Evolutionary conservation across 73 alveolate genomes (phyloP).

Genomic region (Uronychia setigera): DNA sequence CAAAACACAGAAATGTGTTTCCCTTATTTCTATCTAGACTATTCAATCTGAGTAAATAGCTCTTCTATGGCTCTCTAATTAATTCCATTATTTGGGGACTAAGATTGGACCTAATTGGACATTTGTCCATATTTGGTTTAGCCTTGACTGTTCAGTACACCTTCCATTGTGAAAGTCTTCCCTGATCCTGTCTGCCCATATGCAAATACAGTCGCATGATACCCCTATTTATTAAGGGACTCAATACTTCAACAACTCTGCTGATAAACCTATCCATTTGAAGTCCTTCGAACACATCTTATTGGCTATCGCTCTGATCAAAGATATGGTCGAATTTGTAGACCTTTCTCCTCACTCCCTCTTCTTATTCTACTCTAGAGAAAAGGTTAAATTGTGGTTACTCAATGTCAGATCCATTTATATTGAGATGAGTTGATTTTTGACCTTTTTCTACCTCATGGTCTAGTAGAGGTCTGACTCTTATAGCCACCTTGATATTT

Average conservation of each 20-base stretch:
- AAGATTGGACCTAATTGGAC: too few species aligned
- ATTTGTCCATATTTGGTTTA: conserved; percentile 24
- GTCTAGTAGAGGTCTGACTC: conserved; percentile 55
- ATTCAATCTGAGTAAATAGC: conserved; percentile 13
- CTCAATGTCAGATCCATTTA: not conserved
- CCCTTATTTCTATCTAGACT: not conserved
- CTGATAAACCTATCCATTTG: conserved; percentile 11
- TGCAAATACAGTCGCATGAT: conserved; percentile 57
- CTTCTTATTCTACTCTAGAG: not conserved
- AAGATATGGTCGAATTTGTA: conserved; percentile 37
- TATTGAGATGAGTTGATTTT: not conserved
- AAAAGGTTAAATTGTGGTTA: not conserved
- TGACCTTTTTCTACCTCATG: conserved; percentile 28
- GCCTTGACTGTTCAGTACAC: conserved; percentile 6
- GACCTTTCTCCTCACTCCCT: conserved; percentile 21
- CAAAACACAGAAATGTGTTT: conserved; percentile 48
- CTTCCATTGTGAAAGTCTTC: conserved; percentile 63
- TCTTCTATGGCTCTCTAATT: conserved; percentile 41
- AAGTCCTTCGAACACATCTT: conserved; percentile 35
- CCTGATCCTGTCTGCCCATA: conserved; percentile 71
- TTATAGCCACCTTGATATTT: conserved; percentile 51
- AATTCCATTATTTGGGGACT: conserved; percentile 7
- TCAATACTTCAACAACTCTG: conserved; percentile 43
- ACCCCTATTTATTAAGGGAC: conserved; percentile 29
- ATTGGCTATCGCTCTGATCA: conserved; percentile 11